phyloP scores from a whole-genome alignment of 2,329 filamentous ascomycete species.

The Exophiala sp. region DNA sequence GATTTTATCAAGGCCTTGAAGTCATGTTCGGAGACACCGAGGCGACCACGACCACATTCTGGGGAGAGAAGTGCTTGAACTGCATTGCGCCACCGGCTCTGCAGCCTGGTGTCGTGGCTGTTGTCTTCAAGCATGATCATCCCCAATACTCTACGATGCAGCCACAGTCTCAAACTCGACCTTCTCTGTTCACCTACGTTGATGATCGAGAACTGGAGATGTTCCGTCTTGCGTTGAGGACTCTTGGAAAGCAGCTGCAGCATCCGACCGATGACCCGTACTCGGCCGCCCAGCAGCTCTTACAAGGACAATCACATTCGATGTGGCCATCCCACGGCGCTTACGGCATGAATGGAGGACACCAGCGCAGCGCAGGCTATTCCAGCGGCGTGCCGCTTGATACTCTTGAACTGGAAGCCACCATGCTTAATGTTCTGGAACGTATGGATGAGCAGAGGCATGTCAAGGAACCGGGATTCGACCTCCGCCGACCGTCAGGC shows the following conservation, averaged over 20 bases:
- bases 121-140: constrained; percentile 62
- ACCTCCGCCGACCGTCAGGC: constrained; percentile 63
- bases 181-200: constrained; percentile 65
- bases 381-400: constrained; percentile 41
- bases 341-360: constrained; percentile 42
- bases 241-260: constrained; percentile 45
- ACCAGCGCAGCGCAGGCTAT: constrained; percentile 45
- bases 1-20: constrained; percentile 74
- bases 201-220: constrained; percentile 48
- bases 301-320: constrained; percentile 25
- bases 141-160: constrained; percentile 48
- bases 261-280: constrained; percentile 50
- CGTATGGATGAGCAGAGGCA: constrained; percentile 57
- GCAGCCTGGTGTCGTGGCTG: constrained; percentile 64
- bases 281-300: constrained; percentile 46
- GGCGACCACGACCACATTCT: constrained; percentile 72
- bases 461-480: constrained; percentile 56
- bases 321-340: constrained; percentile 28
- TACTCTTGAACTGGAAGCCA: constrained; percentile 58
- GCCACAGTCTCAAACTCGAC: constrained; percentile 42
- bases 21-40: constrained; percentile 76
- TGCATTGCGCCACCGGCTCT: constrained; percentile 71
- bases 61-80: constrained; percentile 75
- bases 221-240: constrained; percentile 43
- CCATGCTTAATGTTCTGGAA: constrained; percentile 71